Percentiles rank a stretch among this genome's conserved stretches.
These are phyloP conservation scores for Pseudogymnoascus destructans DNA, from an alignment of 2,329 filamentous ascomycete genomes.

Conservation along the genomic window DNA sequence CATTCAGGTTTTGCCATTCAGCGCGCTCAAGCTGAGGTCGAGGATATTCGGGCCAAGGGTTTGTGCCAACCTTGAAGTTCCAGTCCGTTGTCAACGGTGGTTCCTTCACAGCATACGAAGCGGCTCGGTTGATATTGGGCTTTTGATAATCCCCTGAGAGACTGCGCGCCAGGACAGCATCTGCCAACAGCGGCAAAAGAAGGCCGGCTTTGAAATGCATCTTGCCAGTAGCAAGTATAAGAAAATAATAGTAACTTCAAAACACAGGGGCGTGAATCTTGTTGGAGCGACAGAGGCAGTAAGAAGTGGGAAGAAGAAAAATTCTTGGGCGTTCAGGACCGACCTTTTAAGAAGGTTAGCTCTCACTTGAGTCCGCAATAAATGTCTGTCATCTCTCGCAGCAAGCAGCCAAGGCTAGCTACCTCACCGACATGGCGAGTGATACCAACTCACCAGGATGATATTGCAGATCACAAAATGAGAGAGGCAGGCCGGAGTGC, in stretches of 20 bases:
- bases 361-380: background rate
- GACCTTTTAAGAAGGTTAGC: background rate
- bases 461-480: slow-evolving; percentile 1
- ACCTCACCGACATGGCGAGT: background rate
- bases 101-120: slow-evolving; percentile 28
- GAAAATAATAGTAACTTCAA: background rate
- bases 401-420: background rate
- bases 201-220: background rate
- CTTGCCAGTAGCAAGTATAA: background rate
- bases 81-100: slow-evolving; percentile 33
- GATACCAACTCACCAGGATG: background rate
- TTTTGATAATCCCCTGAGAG: background rate
- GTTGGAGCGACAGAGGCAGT: background rate
- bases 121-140: slow-evolving; percentile 10
- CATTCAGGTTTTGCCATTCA: slow-evolving; percentile 38
- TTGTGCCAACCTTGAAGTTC: slow-evolving; percentile 34
- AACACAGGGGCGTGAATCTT: background rate
- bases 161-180: background rate
- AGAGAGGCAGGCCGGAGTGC: background rate
- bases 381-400: background rate
- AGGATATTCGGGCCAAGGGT: slow-evolving; percentile 38
- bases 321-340: background rate
- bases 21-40: slow-evolving; percentile 33
- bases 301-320: background rate
- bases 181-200: background rate